Conservation (phyloP, 257 asterid genomes). For the Voacanga thouarsii region DNA sequence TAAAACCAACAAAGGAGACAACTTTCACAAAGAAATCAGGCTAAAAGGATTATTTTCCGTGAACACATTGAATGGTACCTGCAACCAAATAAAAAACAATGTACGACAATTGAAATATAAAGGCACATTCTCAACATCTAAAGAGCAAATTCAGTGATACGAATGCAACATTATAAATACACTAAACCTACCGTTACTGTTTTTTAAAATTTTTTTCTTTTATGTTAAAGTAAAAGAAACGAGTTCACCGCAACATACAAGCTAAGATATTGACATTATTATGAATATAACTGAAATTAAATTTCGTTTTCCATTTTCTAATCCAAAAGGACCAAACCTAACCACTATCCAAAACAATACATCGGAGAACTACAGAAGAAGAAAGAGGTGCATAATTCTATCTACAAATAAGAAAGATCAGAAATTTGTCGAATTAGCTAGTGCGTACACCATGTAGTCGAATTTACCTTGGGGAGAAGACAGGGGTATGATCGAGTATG, state of each 20-base stretch:
- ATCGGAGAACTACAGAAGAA: neutral
- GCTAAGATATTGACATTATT: neutral
- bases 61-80: neutral
- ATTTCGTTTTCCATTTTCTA: neutral
- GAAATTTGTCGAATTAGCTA: neutral
- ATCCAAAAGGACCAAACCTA: neutral
- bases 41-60: neutral
- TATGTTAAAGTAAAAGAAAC: neutral
- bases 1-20: neutral
- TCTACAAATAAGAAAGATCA: neutral
- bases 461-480: conserved; percentile 26
- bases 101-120: neutral
- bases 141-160: neutral
- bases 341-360: neutral
- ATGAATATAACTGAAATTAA: neutral
- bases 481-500: conserved; percentile 17
- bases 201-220: neutral
- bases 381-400: neutral
- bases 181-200: too few relatives aligned
- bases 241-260: neutral
- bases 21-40: neutral
- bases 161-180: too few relatives aligned
- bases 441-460: neutral
- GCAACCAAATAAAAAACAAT: neutral
- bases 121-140: neutral